phyloP scores from a whole-genome alignment of 257 asterid genomes.

The Leptodermis oblonga region DNA sequence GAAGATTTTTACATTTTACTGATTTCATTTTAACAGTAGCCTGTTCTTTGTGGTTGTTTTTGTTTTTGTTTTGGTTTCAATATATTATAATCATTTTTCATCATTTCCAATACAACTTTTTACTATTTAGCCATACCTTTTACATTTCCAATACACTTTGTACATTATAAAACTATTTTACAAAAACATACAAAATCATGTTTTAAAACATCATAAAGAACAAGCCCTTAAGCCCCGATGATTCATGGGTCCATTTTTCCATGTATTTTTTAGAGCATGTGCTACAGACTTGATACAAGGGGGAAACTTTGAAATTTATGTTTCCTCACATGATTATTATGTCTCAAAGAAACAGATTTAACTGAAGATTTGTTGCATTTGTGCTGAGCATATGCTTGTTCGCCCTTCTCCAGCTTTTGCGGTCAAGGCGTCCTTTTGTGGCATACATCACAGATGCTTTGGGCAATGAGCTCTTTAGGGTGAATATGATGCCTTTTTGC shows the following conservation, averaged over 20 bases:
- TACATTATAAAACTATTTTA: no score
- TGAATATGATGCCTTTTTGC: conserved; percentile 15
- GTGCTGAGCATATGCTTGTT: conserved; percentile 13
- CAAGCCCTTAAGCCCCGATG: no score
- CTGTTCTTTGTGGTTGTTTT: no score
- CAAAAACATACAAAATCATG: no score
- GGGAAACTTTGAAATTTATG: background rate
- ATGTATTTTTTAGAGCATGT: background rate
- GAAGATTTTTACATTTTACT: background rate
- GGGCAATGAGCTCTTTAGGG: conserved; percentile 83
- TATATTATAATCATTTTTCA: no score
- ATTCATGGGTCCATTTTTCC: background rate
- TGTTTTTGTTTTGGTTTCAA: no score
- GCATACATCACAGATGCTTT: conserved; percentile 71
- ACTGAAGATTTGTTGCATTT: conserved; percentile 7
- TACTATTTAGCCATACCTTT: no score
- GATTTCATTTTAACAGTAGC: background rate
- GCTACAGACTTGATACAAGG: background rate
- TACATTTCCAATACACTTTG: no score
- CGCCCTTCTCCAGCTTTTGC: conserved; percentile 62
- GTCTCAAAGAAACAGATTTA: background rate
- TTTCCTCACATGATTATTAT: background rate
- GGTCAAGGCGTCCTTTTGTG: conserved; percentile 81
- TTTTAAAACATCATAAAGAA: no score
- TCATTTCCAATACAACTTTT: no score